Evolutionary conservation across 73 alveolate genomes (phyloP).

Genomic region (Breviolum minutum): DNA sequence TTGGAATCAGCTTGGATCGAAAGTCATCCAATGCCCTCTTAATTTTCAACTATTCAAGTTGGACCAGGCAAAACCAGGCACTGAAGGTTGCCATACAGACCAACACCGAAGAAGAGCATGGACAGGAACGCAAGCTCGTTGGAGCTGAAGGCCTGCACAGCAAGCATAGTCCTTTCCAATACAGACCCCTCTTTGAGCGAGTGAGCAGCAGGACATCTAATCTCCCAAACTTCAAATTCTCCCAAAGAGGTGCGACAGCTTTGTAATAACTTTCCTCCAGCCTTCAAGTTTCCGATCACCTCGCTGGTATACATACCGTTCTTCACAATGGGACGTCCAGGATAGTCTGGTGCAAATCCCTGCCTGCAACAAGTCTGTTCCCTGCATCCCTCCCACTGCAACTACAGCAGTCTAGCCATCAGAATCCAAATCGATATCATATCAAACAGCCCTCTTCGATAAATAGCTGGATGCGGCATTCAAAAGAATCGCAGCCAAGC

Average conservation of each 20-base stretch:
- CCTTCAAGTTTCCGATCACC: constrained; percentile 85
- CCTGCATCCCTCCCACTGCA: background rate
- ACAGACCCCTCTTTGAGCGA: background rate
- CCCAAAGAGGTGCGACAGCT: background rate
- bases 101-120: constrained; percentile 91
- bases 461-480: background rate
- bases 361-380: constrained; percentile 22
- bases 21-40: background rate
- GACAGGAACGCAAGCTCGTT: constrained; percentile 94
- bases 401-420: too few species aligned
- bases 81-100: constrained; percentile 86
- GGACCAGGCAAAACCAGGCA: background rate
- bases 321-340: constrained; percentile 88
- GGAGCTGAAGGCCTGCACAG: constrained; percentile 72
- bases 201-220: background rate
- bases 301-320: constrained; percentile 78
- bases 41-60: background rate
- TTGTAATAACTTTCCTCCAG: background rate
- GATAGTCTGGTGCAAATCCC: constrained; percentile 89
- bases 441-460: background rate
- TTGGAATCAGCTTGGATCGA: background rate
- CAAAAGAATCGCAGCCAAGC: constrained; percentile 11
- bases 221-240: background rate
- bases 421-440: too few species aligned
- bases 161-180: too few species aligned